Conservation (phyloP, 495 filamentous ascomycete genomes). For the Xylaria telfairii region DNA sequence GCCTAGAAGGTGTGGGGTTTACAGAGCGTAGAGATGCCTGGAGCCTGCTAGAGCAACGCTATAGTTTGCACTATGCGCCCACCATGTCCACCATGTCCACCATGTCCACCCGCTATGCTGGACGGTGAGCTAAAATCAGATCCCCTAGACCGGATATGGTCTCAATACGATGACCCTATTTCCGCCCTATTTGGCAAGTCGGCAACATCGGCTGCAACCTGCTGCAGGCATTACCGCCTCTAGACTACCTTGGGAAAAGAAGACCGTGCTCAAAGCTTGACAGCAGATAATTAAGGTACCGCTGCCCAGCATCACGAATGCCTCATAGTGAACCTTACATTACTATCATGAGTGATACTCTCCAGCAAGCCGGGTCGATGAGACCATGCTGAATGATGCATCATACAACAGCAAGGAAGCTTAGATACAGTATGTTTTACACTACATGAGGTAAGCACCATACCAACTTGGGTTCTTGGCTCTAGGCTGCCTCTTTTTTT, state of each 20-base stretch:
- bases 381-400: neutral
- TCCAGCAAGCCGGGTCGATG: neutral
- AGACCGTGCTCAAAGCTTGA: neutral
- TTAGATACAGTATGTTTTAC: neutral
- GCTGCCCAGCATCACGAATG: neutral
- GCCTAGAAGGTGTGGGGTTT: neutral
- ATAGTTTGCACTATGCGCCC: neutral
- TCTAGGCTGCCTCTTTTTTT: neutral
- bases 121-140: constrained; percentile 1
- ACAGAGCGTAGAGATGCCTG: neutral
- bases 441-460: neutral
- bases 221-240: neutral
- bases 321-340: neutral
- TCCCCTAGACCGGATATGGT: constrained; percentile 4
- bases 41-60: neutral
- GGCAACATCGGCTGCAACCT: neutral
- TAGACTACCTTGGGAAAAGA: constrained; percentile 1
- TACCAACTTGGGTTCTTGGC: neutral
- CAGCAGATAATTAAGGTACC: neutral
- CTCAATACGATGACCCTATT: neutral
- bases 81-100: neutral
- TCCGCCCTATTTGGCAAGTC: neutral
- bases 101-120: neutral
- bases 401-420: too few relatives aligned
- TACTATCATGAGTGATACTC: neutral